These are phyloP conservation scores for Hypomontagnella submonticulosa DNA, from an alignment of 495 filamentous ascomycete species.

Conservation along the genomic window DNA sequence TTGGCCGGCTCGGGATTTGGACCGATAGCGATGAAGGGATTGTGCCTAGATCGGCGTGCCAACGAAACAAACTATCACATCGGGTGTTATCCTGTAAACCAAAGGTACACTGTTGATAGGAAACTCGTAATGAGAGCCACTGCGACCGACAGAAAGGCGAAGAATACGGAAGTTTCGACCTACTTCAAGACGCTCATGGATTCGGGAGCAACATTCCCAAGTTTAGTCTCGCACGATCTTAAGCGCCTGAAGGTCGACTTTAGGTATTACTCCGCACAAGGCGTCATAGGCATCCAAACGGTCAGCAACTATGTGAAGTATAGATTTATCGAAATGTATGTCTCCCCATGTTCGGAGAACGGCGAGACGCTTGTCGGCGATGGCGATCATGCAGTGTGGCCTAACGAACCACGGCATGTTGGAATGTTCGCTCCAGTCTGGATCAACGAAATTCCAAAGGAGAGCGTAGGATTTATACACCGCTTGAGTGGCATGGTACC, in stretches of 20 bases:
- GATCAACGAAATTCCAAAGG: slow-evolving; percentile 5
- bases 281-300: slow-evolving; percentile 36
- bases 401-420: slow-evolving; percentile 30
- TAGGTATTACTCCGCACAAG: slow-evolving; percentile 53
- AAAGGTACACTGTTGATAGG: slow-evolving; percentile 25
- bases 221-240: slow-evolving; percentile 52
- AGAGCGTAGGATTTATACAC: not conserved
- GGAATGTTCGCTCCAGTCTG: slow-evolving; percentile 43
- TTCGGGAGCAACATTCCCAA: slow-evolving; percentile 57
- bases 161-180: slow-evolving; percentile 13
- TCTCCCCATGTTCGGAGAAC: slow-evolving; percentile 44
- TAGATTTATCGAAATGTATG: slow-evolving; percentile 56
- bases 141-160: not conserved
- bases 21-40: slow-evolving; percentile 46
- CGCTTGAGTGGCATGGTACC: slow-evolving; percentile 59
- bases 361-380: slow-evolving; percentile 35
- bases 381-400: slow-evolving; percentile 40
- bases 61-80: slow-evolving; percentile 18
- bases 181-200: slow-evolving; percentile 53
- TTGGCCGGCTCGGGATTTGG: slow-evolving; percentile 39
- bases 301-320: slow-evolving; percentile 28
- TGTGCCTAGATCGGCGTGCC: slow-evolving; percentile 33
- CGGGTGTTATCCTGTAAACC: slow-evolving; percentile 19
- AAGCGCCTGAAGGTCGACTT: slow-evolving; percentile 47
- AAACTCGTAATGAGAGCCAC: slow-evolving; percentile 9